These are phyloP conservation scores for Huntiella bhutanensis DNA, from an alignment of 2,329 filamentous ascomycete genomes.

Conservation along the genomic window DNA sequence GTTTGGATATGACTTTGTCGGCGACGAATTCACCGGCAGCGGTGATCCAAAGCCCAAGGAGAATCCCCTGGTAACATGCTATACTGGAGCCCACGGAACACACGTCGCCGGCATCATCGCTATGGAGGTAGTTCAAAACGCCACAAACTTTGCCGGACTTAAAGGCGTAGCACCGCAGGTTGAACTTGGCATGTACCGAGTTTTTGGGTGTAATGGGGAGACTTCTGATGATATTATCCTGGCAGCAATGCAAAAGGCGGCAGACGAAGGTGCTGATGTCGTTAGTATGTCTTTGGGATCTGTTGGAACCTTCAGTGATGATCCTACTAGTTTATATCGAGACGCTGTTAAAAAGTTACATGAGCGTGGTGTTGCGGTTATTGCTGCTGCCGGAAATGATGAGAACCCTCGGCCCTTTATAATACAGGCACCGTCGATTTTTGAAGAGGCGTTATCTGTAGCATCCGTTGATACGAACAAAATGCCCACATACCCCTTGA, in stretches of 20 bases:
- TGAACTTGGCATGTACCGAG: conserved; percentile 13
- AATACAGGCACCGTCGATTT: conserved; percentile 13
- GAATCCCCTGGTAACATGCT: conserved; percentile 12
- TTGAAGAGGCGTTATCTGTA: conserved; percentile 17
- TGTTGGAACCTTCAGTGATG: conserved; percentile 14
- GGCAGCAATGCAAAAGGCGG: conserved; percentile 15
- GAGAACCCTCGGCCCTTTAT: conserved; percentile 30
- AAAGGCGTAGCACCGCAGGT: conserved; percentile 15
- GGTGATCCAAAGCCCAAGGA: conserved; percentile 20
- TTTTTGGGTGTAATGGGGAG: conserved; percentile 11
- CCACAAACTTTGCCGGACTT: conserved; percentile 9
- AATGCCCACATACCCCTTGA: conserved; percentile 10
- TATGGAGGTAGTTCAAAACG: conserved; percentile 9
- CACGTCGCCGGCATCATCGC: conserved; percentile 18
- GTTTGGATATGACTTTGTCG: conserved; percentile 38
- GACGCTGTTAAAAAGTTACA: conserved; percentile 7
- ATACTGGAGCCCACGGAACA: conserved; percentile 18
- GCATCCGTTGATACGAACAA: conserved; percentile 15
- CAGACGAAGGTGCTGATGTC: conserved; percentile 16
- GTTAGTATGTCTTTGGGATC: conserved; percentile 16
- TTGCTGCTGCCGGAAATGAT: conserved; percentile 32
- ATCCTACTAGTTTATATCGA: conserved; percentile 5
- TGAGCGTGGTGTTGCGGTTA: conserved; percentile 27
- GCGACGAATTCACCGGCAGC: conserved; percentile 28
- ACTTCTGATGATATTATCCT: conserved; percentile 14